phyloP scores from a whole-genome alignment of 164 flowering plant genomes.

The Stephania cephalantha region DNA sequence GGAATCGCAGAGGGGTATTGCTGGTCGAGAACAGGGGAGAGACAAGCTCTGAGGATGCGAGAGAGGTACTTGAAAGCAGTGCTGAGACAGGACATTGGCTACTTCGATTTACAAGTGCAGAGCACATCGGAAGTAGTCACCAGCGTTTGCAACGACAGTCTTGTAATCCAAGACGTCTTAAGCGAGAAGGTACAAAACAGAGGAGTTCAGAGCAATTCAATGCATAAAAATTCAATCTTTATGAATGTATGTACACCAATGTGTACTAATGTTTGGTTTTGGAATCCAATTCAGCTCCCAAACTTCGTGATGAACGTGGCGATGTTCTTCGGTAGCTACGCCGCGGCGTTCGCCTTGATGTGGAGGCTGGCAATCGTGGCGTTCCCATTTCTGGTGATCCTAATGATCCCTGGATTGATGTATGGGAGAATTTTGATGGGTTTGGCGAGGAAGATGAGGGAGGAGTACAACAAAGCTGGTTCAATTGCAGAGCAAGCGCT shows the following conservation, averaged over 20 bases:
- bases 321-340: constrained; percentile 51
- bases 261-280: not conserved
- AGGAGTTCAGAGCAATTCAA: not conserved
- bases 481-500: constrained; percentile 72
- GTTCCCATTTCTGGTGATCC: constrained; percentile 51
- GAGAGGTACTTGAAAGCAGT: constrained; percentile 68
- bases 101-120: constrained; percentile 67
- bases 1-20: constrained; percentile 65
- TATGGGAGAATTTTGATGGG: constrained; percentile 65
- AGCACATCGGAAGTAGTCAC: constrained; percentile 68
- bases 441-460: constrained; percentile 49
- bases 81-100: constrained; percentile 75
- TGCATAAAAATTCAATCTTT: not conserved
- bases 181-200: constrained; percentile 60
- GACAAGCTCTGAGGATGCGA: constrained; percentile 74
- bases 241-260: no score
- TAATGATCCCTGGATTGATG: constrained; percentile 73
- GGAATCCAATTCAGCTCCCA: constrained; percentile 43
- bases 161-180: constrained; percentile 72
- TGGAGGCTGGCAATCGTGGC: constrained; percentile 78
- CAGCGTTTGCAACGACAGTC: constrained; percentile 71
- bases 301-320: constrained; percentile 65
- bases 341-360: constrained; percentile 43
- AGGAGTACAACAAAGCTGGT: constrained; percentile 64
- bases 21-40: constrained; percentile 83